Evolutionary conservation across 805 yeast genomes (phyloP).

Genomic region (Priceomyces haplophilus): DNA sequence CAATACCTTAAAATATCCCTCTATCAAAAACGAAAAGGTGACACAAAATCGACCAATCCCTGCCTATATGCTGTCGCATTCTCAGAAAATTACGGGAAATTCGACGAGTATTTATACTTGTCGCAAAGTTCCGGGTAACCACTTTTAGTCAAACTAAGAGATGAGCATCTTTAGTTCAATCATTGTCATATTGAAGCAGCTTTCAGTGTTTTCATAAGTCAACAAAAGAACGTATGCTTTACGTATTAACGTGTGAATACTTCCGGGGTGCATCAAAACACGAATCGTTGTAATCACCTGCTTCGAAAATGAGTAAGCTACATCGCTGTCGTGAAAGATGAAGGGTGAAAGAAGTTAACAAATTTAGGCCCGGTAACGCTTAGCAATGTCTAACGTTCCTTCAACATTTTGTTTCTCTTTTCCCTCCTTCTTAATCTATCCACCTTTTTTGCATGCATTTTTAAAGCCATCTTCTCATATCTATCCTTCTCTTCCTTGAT

Average conservation of each 20-base stretch:
- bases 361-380: no score
- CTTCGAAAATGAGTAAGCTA: no score
- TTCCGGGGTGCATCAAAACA: no score
- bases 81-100: conserved; percentile 9
- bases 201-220: no score
- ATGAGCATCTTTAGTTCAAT: background rate
- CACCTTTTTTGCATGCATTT: conserved; percentile 88
- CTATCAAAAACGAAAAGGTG: background rate
- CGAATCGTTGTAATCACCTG: no score
- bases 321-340: no score
- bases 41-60: conserved; percentile 2
- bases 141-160: background rate
- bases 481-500: conserved; percentile 87
- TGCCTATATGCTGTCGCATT: background rate
- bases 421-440: conserved; percentile 88
- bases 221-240: no score
- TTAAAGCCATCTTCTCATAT: conserved; percentile 73
- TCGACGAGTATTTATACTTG: conserved; percentile 16
- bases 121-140: conserved; percentile 19
- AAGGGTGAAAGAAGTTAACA: no score
- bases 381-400: conserved; percentile 64
- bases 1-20: background rate
- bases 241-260: no score
- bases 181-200: no score
- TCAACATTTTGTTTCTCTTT: conserved; percentile 89